Conservation (phyloP, 306 rosid genomes). For the Luffa aegyptiaca region DNA sequence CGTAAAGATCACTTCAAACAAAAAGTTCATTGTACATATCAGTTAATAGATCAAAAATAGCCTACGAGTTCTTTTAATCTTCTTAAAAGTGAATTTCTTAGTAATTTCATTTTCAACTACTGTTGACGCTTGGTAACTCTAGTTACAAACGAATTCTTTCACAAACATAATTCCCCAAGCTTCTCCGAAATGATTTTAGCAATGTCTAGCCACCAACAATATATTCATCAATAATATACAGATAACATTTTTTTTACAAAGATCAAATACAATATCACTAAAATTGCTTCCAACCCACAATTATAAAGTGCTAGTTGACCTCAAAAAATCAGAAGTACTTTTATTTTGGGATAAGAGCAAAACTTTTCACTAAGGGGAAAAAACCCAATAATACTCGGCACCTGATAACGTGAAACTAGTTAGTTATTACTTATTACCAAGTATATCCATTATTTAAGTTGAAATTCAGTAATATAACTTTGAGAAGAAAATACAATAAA, state of each 20-base stretch:
- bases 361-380: neutral
- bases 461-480: neutral
- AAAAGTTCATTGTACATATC: constrained; percentile 14
- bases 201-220: neutral
- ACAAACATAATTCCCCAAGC: neutral
- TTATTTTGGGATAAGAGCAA: neutral
- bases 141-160: neutral
- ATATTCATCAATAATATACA: neutral
- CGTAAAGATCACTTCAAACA: constrained; percentile 66
- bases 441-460: neutral
- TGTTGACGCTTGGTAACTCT: neutral
- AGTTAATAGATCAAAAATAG: neutral
- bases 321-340: neutral
- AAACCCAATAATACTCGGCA: neutral
- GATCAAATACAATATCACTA: neutral
- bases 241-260: neutral
- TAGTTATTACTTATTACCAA: neutral
- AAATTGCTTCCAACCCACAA: neutral
- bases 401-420: neutral
- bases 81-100: neutral
- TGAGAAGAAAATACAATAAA: neutral
- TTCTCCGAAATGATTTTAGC: neutral
- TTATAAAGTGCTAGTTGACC: neutral
- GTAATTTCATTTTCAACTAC: neutral
- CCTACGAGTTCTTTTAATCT: neutral